Conservation (phyloP, 192 early-diverging fungal species). For the Coemansia sp. region DNA sequence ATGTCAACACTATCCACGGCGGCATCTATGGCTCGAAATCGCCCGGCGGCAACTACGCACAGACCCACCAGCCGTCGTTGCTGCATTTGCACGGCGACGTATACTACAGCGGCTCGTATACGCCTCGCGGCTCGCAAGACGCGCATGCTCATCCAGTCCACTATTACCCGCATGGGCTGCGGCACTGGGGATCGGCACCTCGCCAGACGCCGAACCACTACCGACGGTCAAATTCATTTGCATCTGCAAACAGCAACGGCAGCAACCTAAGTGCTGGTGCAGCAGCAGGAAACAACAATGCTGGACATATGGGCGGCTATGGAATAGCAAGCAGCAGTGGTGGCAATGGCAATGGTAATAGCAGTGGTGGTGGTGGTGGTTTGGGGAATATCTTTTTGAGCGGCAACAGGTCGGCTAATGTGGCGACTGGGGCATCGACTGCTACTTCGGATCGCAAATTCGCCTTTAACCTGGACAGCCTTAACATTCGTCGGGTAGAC, state of each 20-base stretch:
- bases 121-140: slow-evolving; percentile 11
- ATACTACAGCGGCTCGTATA: slow-evolving; percentile 3
- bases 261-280: not conserved
- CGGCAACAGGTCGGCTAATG: too few relatives aligned
- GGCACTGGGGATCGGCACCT: not conserved
- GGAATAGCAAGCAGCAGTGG: not conserved
- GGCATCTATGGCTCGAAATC: slow-evolving; percentile 1
- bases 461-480: slow-evolving; percentile 24
- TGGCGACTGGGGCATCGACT: too few relatives aligned
- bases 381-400: too few relatives aligned
- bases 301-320: not conserved
- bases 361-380: not conserved
- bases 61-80: slow-evolving; percentile 11
- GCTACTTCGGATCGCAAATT: slow-evolving; percentile 6
- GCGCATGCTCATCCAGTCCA: not conserved
- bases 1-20: slow-evolving; percentile 1
- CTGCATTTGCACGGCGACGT: slow-evolving; percentile 14
- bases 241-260: slow-evolving; percentile 7
- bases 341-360: not conserved
- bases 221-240: slow-evolving; percentile 15
- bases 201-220: not conserved
- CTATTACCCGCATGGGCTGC: not conserved
- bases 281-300: not conserved
- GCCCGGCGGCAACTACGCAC: not conserved
- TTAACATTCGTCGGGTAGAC: slow-evolving; percentile 36